Evolutionary conservation across 768 basidiomycete species (phyloP).

Genomic region (Tulasnella sp.): DNA sequence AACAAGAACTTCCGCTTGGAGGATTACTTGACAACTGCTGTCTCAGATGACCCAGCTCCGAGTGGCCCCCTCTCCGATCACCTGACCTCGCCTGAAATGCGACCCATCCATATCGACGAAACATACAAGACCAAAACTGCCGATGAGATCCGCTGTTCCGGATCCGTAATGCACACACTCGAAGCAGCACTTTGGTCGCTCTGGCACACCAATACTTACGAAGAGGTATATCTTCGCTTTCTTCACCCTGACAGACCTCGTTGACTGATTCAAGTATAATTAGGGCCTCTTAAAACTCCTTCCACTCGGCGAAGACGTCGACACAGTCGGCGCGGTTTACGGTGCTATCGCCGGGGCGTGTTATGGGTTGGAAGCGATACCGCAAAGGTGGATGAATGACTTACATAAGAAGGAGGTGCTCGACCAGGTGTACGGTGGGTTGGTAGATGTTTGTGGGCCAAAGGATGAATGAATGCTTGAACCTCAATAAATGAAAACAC

Average conservation of each 20-base stretch:
- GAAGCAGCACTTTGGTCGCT: constrained; percentile 28
- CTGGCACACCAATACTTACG: constrained; percentile 24
- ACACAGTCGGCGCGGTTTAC: constrained; percentile 29
- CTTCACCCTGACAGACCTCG: not conserved
- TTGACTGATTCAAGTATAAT: not conserved
- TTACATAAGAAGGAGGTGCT: constrained; percentile 19
- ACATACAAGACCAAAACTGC: constrained; percentile 20
- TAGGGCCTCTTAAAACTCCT: constrained; percentile 26
- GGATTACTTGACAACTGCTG: not conserved
- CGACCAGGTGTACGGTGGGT: not conserved
- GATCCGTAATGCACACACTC: constrained; percentile 27
- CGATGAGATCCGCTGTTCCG: constrained; percentile 23
- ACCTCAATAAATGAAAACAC: too few relatives aligned
- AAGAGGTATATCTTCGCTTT: constrained; percentile 20
- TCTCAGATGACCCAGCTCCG: not conserved
- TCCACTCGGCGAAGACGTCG: constrained; percentile 27
- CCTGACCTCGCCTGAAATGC: not conserved
- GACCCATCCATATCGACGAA: not conserved
- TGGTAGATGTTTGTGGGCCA: constrained; percentile 6
- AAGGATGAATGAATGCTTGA: not conserved
- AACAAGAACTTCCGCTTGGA: constrained; percentile 9
- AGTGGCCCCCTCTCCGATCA: not conserved
- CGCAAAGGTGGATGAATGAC: constrained; percentile 23
- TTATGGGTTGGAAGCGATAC: constrained; percentile 27
- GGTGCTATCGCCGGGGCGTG: constrained; percentile 27